phyloP scores from a whole-genome alignment of 305 asterid species.

The Solanum chacoense region DNA sequence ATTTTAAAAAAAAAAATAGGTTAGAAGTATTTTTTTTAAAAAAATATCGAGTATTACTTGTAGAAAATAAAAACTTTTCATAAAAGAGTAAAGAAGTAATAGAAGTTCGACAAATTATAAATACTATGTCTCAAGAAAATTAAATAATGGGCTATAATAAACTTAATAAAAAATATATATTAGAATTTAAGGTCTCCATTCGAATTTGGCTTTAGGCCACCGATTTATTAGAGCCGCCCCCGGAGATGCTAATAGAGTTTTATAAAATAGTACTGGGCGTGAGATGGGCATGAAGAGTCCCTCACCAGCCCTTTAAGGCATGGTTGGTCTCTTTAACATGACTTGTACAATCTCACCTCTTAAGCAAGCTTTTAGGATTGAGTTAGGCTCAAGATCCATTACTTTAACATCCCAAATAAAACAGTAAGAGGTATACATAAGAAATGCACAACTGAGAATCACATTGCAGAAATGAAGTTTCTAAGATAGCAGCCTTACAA shows the following conservation, averaged over 20 bases:
- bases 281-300: neutral
- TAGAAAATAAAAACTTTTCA: no score
- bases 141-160: no score
- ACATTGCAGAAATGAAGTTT: neutral
- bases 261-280: neutral
- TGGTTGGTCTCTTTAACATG: neutral
- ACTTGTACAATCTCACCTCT: neutral
- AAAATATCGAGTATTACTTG: no score
- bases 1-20: no score
- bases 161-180: no score
- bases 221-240: no score
- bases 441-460: neutral
- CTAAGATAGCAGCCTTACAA: slow-evolving; percentile 18
- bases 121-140: no score
- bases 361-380: neutral
- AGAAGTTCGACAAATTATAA: no score
- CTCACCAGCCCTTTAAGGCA: neutral
- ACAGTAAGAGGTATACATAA: neutral
- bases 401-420: neutral
- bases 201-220: no score
- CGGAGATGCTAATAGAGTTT: neutral
- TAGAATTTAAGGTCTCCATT: no score
- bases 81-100: no score
- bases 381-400: neutral
- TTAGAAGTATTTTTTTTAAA: no score